A percentile compares a stretch with the other conserved stretches of the same genome.
These are phyloP conservation scores for Boehmeria nivea DNA, from an alignment of 306 rosid genomes.

Conservation along the genomic window DNA sequence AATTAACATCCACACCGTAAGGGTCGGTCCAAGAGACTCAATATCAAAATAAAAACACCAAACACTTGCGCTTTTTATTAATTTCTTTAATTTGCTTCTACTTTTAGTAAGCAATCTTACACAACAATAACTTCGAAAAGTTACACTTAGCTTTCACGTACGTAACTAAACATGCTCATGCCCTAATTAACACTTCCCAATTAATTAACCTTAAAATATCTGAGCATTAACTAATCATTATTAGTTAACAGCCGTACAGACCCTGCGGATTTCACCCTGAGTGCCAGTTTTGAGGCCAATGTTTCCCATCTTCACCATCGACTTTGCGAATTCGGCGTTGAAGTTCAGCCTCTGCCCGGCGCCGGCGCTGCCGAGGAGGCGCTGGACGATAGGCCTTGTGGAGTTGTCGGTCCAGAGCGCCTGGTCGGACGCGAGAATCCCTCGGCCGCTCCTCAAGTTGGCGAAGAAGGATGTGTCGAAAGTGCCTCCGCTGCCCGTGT, in stretches of 20 bases:
- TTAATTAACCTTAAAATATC: too few species aligned
- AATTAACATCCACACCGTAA: too few species aligned
- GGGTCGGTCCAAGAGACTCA: too few species aligned
- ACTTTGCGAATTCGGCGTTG: conserved; percentile 42
- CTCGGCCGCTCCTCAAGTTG: conserved; percentile 37
- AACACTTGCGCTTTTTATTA: too few species aligned
- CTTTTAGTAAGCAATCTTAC: too few species aligned
- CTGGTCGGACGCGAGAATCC: conserved; percentile 55
- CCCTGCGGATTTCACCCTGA: conserved; percentile 56
- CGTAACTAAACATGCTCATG: too few species aligned
- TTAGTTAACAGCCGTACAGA: conserved; percentile 46
- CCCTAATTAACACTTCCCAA: too few species aligned
- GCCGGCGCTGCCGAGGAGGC: conserved; percentile 31
- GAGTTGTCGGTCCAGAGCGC: conserved; percentile 55
- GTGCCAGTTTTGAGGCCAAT: conserved; percentile 40
- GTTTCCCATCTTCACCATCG: conserved; percentile 66
- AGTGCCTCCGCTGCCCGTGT: conserved; percentile 30
- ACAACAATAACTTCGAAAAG: too few species aligned
- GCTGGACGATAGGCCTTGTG: conserved; percentile 36
- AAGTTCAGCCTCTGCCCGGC: conserved; percentile 29
- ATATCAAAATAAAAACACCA: too few species aligned
- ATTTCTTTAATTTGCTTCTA: too few species aligned
- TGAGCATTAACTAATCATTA: too few species aligned
- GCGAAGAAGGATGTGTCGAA: conserved; percentile 40
- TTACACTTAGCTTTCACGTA: too few species aligned